Percentiles rank a stretch among this genome's conserved stretches.
phyloP scores from a whole-genome alignment of 2,329 filamentous ascomycete genomes.

The Venturia oleaginea region DNA sequence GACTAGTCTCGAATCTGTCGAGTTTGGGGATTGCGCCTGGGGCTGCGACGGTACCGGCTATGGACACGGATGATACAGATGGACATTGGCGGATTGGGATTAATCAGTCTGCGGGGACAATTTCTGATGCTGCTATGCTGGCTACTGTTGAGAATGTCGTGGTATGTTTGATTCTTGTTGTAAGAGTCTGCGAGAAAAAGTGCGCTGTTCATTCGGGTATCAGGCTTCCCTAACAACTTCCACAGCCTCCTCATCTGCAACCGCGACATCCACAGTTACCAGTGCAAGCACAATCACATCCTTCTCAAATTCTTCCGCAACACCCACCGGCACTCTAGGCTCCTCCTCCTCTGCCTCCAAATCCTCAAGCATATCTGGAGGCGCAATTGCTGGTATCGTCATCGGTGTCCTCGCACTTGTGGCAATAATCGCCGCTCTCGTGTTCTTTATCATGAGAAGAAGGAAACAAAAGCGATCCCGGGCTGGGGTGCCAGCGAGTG shows the following conservation, averaged over 20 bases:
- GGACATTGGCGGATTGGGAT: slow-evolving; percentile 16
- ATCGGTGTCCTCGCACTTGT: background rate
- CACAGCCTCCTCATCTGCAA: background rate
- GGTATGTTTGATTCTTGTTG: background rate
- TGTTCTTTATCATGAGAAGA: background rate
- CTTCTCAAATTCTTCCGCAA: background rate
- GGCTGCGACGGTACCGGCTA: slow-evolving; percentile 11
- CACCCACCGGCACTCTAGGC: background rate
- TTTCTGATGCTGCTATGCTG: slow-evolving; percentile 7
- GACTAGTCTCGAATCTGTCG: slow-evolving; percentile 14
- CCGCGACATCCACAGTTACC: background rate
- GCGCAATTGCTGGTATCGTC: background rate
- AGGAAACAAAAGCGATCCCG: background rate
- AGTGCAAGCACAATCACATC: background rate
- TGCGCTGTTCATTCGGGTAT: background rate
- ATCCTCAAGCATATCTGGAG: background rate
- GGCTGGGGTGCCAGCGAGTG: background rate
- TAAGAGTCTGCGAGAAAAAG: background rate
- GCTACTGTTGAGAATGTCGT: background rate
- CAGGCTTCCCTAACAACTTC: background rate
- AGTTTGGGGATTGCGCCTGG: slow-evolving; percentile 11
- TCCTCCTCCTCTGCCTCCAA: background rate
- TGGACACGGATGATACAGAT: slow-evolving; percentile 14
- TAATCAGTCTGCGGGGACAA: slow-evolving; percentile 15
- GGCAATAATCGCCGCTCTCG: background rate